Base-by-base conservation (phyloP, 768 basidiomycete species). In the Podaxis rugospora region DNA sequence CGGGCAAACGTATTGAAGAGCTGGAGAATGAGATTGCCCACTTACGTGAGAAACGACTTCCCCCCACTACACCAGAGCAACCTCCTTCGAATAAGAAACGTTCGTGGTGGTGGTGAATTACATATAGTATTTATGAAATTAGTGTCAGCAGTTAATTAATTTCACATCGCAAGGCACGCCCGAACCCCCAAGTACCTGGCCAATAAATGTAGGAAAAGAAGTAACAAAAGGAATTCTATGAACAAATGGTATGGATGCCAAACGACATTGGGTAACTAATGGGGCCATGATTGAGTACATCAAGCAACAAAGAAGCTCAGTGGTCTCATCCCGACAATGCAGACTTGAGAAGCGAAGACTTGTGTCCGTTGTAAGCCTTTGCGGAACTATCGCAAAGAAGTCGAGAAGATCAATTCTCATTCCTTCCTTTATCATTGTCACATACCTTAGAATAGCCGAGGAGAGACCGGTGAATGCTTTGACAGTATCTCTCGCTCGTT, bases 341-440 rank as follows among this genome's bases (percentile, higher is more conserved):
- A 49, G 75, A 78, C 75, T 88, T 90, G 54, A 86, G 73, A 64
- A 92, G 81, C 46, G 75, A 66, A 60, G 76, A 81, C 72, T 82
- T 85, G 71, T 89, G 88, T 66, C 83, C 83, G 71, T 92, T 87
- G 67, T 87, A 91, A 18, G 91, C 76, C 75, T 91, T 93, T 60
- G 83, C 80, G 56, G 83, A 83, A 72, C 90, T 92, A 66, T 18
- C 14, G 59, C 51, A 62, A 63, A 27, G 61, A 64, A 60, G 68
- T 56, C 40, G 50, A 16, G 13, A 57, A 59, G 51, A 54, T 44
- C 59, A 61, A 42, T 18, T 36, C 51, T 42, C 39, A 23, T 25
- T 21, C 50, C 52, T 36, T 23, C 44, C 52, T 36, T 14, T 37
- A 49, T 53, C 14, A 37, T 57, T 40, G 44, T 28, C 44, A 32